Conservation (phyloP, 306 rosid genomes). For the Inga oerstediana region DNA sequence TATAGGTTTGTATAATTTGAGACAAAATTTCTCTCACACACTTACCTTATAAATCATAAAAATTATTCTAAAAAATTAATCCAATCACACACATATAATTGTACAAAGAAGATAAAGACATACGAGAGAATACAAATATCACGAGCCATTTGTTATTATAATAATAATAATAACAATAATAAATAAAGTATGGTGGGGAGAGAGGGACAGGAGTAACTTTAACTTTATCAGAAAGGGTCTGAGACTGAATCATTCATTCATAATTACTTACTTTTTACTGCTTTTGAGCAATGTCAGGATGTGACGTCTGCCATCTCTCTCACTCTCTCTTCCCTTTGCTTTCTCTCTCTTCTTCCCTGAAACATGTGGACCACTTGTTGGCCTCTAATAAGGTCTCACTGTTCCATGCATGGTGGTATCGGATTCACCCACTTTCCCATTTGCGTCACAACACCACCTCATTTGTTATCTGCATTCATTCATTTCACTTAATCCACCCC, state of each 20-base stretch:
- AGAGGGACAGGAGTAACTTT: constrained; percentile 50
- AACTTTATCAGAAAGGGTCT: constrained; percentile 59
- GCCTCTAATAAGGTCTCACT: constrained; percentile 5
- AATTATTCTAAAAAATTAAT: too few species aligned
- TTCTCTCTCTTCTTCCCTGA: background rate
- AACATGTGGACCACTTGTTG: constrained; percentile 44
- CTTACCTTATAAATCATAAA: too few species aligned
- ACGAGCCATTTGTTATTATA: background rate
- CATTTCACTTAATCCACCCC: too few species aligned
- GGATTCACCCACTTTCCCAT: background rate
- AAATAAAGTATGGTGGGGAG: constrained; percentile 3
- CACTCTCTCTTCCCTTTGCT: constrained; percentile 30
- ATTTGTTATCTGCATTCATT: too few species aligned
- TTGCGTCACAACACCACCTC: background rate
- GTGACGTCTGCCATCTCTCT: constrained; percentile 53
- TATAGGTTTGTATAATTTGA: too few species aligned
- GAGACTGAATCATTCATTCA: constrained; percentile 83
- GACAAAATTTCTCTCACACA: too few species aligned
- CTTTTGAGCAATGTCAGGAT: constrained; percentile 49
- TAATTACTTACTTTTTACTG: constrained; percentile 68
- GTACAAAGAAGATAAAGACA: background rate
- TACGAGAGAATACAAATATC: background rate
- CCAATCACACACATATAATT: too few species aligned
- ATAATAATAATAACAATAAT: too few species aligned
- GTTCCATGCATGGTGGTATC: background rate